Percentiles rank a stretch among this genome's conserved stretches.
phyloP scores from a whole-genome alignment of 768 basidiomycete genomes.

The button mushroom (Agaricus bisporus) region DNA sequence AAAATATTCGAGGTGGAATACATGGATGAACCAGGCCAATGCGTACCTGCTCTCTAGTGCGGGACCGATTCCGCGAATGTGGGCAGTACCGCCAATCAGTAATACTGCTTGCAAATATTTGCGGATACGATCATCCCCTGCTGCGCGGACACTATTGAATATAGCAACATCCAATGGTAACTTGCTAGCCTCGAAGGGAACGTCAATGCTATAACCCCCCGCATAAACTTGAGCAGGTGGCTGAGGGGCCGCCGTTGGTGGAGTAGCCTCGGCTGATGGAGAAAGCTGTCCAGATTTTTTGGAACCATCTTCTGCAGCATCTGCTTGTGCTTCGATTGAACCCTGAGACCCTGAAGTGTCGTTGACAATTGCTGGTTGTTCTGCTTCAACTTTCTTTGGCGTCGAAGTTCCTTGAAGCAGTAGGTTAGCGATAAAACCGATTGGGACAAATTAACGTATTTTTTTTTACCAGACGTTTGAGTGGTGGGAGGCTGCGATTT shows the following conservation, averaged over 20 bases:
- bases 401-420: slow-evolving; percentile 8
- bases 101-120: slow-evolving; percentile 86
- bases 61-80: slow-evolving; percentile 77
- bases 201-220: slow-evolving; percentile 60
- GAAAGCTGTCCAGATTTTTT: slow-evolving; percentile 14
- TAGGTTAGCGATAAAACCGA: background rate
- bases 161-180: slow-evolving; percentile 90
- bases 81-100: slow-evolving; percentile 79
- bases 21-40: background rate
- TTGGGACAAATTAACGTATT: background rate
- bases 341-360: slow-evolving; percentile 6
- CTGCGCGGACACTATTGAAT: slow-evolving; percentile 85
- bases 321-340: slow-evolving; percentile 5
- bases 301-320: background rate
- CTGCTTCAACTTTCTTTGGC: slow-evolving; percentile 6
- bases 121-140: slow-evolving; percentile 84
- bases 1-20: slow-evolving; percentile 3
- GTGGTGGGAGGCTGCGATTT: slow-evolving; percentile 19
- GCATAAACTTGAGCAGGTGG: slow-evolving; percentile 25
- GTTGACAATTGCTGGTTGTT: background rate
- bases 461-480: slow-evolving; percentile 3
- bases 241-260: slow-evolving; percentile 16
- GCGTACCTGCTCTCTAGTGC: slow-evolving; percentile 82
- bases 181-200: slow-evolving; percentile 81
- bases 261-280: slow-evolving; percentile 11